Percentiles rank a stretch among this genome's conserved stretches.
These are phyloP conservation scores for Nicotiana undulata DNA, from an alignment of 257 asterid genomes.

Conservation along the genomic window DNA sequence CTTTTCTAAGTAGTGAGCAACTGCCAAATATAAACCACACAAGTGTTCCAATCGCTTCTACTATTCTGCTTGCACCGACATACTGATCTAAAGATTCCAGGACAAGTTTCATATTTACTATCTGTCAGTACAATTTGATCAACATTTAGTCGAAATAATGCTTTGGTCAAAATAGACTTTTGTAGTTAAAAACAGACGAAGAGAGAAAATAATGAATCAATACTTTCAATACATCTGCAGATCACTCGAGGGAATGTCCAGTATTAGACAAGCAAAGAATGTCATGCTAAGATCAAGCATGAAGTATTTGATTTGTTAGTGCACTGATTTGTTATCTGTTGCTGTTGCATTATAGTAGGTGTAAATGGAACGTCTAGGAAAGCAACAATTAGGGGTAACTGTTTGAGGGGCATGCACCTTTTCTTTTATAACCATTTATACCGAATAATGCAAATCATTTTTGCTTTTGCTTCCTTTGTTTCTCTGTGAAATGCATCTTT, in stretches of 20 bases:
- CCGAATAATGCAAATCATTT: background rate
- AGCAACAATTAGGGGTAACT: background rate
- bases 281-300: conserved; percentile 3
- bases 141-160: background rate
- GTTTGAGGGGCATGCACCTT: background rate
- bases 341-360: background rate
- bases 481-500: background rate
- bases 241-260: background rate
- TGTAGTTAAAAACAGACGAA: background rate
- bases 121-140: background rate
- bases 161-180: background rate
- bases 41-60: background rate
- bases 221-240: background rate
- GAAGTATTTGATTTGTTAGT: background rate
- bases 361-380: background rate
- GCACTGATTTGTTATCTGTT: background rate
- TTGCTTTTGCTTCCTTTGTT: background rate
- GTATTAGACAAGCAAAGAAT: background rate
- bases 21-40: background rate
- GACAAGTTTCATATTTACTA: background rate
- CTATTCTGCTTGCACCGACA: background rate
- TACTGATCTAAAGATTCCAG: background rate
- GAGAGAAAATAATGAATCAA: conserved; percentile 1
- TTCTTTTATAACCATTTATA: background rate
- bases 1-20: background rate